A percentile compares a stretch with the other conserved stretches of the same genome.
Evolutionary conservation across 495 filamentous ascomycete genomes (phyloP).

Genomic region (Aspergillus indologenus): DNA sequence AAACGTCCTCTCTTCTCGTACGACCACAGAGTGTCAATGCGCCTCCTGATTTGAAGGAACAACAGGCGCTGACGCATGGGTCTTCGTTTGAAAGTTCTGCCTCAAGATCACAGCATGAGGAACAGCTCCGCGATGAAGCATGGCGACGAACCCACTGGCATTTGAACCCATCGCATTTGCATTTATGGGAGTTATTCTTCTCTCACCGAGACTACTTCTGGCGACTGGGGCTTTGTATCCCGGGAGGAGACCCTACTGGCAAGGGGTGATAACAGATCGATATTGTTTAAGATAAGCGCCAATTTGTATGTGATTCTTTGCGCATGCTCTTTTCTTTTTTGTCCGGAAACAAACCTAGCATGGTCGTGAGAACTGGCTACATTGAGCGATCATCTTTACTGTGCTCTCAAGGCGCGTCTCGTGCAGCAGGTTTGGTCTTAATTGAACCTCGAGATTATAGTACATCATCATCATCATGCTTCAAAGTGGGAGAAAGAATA

Average conservation of each 20-base stretch:
- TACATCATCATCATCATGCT: no score
- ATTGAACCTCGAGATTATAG: no score
- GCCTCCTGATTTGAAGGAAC: background rate
- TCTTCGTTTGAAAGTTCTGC: background rate
- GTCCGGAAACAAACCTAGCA: background rate
- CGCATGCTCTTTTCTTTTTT: background rate
- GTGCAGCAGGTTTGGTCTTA: no score
- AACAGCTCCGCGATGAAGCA: conserved; percentile 21
- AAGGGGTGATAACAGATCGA: conserved; percentile 1
- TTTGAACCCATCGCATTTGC: conserved; percentile 59
- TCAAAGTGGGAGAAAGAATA: no score
- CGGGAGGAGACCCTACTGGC: conserved; percentile 66
- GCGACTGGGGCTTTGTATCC: conserved; percentile 85
- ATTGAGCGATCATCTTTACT: no score
- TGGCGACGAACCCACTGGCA: conserved; percentile 30
- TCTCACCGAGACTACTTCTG: conserved; percentile 97
- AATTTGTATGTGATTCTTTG: background rate
- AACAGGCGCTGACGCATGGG: conserved; percentile 5
- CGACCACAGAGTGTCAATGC: background rate
- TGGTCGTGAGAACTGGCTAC: no score
- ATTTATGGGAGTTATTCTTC: conserved; percentile 88
- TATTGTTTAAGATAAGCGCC: background rate
- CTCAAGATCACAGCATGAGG: conserved; percentile 6
- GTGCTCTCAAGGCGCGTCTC: no score
- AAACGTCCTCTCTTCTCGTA: background rate